Conservation (phyloP, 352 stramenopile species). For the Blastocystis sp. region DNA sequence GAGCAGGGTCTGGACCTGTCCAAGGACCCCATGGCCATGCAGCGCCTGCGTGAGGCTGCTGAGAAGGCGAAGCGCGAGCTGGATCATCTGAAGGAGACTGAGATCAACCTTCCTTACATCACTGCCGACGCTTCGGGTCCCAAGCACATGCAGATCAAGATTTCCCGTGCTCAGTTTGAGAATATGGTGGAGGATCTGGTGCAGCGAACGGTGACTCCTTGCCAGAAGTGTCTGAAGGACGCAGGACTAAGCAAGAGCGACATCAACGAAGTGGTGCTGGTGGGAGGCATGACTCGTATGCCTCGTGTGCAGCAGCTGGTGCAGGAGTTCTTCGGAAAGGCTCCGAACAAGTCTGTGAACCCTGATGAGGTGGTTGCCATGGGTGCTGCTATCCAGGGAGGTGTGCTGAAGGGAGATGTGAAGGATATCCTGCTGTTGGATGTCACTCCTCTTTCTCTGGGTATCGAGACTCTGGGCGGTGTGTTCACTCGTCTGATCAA, state of each 20-base stretch:
- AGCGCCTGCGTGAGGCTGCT: constrained; percentile 84
- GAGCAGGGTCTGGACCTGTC: constrained; percentile 87
- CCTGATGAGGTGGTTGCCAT: constrained; percentile 96
- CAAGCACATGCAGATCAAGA: constrained; percentile 95
- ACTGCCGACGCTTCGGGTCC: constrained; percentile 89
- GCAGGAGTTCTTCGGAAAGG: constrained; percentile 90
- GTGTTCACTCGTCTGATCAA: constrained; percentile 95
- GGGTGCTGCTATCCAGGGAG: constrained; percentile 91
- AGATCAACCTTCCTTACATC: constrained; percentile 93
- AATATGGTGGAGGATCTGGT: constrained; percentile 85
- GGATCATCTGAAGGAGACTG: constrained; percentile 87
- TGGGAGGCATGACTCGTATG: constrained; percentile 96
- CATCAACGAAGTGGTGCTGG: constrained; percentile 93
- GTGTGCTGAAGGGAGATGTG: constrained; percentile 89
- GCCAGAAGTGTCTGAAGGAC: constrained; percentile 80
- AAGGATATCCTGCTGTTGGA: constrained; percentile 96
- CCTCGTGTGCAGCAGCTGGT: constrained; percentile 89
- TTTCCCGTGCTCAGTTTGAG: constrained; percentile 86
- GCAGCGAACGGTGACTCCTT: constrained; percentile 85
- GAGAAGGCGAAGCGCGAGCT: constrained; percentile 93
- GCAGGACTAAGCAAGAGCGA: constrained; percentile 81
- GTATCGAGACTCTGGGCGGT: constrained; percentile 94
- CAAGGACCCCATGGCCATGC: constrained; percentile 88
- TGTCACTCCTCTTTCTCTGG: constrained; percentile 92
- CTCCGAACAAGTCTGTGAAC: constrained; percentile 90